Evolutionary conservation across 495 filamentous ascomycete species (phyloP), one percentile per base, ranked within the genome.

Genomic region (Penicillium egyptiacum): DNA sequence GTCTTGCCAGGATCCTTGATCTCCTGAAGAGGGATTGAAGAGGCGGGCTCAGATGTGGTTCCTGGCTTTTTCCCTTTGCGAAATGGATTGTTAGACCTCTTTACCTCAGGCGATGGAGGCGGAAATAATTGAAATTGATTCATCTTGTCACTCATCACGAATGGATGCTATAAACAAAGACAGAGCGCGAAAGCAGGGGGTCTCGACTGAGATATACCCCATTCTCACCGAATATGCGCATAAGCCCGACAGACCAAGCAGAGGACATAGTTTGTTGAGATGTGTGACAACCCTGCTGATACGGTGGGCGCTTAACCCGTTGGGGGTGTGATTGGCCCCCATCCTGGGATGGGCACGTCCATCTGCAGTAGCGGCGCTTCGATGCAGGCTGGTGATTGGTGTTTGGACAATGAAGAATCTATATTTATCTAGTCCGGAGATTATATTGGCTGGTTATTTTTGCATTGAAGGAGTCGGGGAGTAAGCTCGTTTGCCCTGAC

Each of bases 71-170:
- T 69, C 41, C 55, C 55, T 56, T 60, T 69, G 26, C 63, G 68
- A 60, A 73, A 74, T 6, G 72, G 74, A 57, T 69, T 76, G 63
- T 69, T 79, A 63, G 61, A 66, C 52, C 53, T 68, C 62, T 65
- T 76, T 16, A 60, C 61, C 51, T 69, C 75, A 51, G 70, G 69
- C 11, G 77, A 73, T 26, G 77, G 75, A 19, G 82, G 70, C 37
- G 82, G 82, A 49, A 85, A 84, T 45, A 85, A 67, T 60, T 82
- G 78, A 53, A 85, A 79, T 55, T 76, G 74, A 59, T 62, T 75
- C 73, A 75, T 75, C 25, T 35, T 66, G 58, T 28, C 30, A 48
- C 25, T 20, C 19, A 42, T 17, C 30, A 28, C 17, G 26, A 40
- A 19, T 41, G 12, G 1, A 44, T 5, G 20, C 12, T 55, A 41